phyloP scores from a whole-genome alignment of 2,329 filamentous ascomycete species.

The Gliomastix tumulicola region DNA sequence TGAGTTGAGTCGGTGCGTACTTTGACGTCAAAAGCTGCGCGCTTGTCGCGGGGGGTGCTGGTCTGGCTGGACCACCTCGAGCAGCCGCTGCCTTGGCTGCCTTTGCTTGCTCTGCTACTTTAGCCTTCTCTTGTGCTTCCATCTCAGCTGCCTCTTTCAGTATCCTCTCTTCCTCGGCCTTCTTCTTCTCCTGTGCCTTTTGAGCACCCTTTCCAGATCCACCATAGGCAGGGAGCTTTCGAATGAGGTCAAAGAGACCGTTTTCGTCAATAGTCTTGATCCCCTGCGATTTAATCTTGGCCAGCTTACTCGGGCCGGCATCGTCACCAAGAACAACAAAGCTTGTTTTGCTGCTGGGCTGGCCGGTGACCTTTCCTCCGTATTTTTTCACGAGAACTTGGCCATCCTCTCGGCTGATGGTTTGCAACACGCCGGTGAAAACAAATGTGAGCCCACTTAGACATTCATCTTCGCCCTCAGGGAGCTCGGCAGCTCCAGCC shows the following conservation, averaged over 20 bases:
- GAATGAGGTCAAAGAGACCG: slow-evolving; percentile 82
- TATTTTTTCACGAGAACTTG: slow-evolving; percentile 85
- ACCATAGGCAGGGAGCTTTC: slow-evolving; percentile 73
- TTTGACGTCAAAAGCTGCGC: slow-evolving; percentile 87
- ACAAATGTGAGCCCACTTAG: slow-evolving; percentile 86
- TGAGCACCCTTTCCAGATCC: slow-evolving; percentile 84
- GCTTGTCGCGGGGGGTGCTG: slow-evolving; percentile 33
- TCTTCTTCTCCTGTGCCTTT: slow-evolving; percentile 77
- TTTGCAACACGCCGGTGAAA: slow-evolving; percentile 83
- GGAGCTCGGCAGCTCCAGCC: slow-evolving; percentile 62
- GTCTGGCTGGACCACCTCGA: slow-evolving; percentile 15
- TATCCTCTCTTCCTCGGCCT: slow-evolving; percentile 77
- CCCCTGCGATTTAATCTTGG: slow-evolving; percentile 71
- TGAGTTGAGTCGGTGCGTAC: slow-evolving; percentile 80
- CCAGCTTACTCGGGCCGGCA: slow-evolving; percentile 86
- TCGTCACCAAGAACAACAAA: slow-evolving; percentile 89
- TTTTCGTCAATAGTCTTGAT: slow-evolving; percentile 94
- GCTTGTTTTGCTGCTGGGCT: slow-evolving; percentile 86
- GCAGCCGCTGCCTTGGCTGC: slow-evolving; percentile 34
- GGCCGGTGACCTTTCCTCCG: slow-evolving; percentile 81
- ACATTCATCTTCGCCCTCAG: slow-evolving; percentile 81
- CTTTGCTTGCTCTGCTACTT: slow-evolving; percentile 44
- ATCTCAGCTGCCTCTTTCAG: slow-evolving; percentile 76
- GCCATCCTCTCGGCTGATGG: slow-evolving; percentile 76
- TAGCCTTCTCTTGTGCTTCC: slow-evolving; percentile 68